These are phyloP conservation scores for Botrytis fragariae DNA, from an alignment of 2,329 filamentous ascomycete species.

Conservation along the genomic window DNA sequence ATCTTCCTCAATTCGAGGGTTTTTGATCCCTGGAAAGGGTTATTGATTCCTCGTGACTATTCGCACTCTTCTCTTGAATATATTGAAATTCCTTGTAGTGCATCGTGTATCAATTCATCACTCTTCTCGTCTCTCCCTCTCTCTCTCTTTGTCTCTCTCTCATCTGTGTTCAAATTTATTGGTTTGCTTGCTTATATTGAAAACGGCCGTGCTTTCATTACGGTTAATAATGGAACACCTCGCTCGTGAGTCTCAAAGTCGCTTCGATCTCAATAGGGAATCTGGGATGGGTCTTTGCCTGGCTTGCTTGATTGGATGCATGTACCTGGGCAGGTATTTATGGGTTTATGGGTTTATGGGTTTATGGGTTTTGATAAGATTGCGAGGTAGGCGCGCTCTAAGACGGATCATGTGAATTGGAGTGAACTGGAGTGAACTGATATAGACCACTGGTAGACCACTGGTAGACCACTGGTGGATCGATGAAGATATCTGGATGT, in stretches of 20 bases:
- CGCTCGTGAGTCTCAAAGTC: neutral
- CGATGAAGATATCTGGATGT: neutral
- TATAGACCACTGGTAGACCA: no score
- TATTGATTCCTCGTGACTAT: neutral
- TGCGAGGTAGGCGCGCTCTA: slow-evolving; percentile 1
- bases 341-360: no score
- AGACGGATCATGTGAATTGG: neutral
- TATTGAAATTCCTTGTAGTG: neutral
- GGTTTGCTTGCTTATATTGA: neutral
- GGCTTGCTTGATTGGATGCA: no score
- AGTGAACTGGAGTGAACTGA: no score
- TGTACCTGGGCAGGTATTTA: neutral
- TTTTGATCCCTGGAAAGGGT: neutral
- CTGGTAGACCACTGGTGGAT: no score
- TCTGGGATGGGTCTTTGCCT: neutral
- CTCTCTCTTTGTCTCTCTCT: neutral
- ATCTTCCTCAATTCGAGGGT: neutral
- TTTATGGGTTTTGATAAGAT: neutral
- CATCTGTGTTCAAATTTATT: neutral
- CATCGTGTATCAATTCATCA: neutral
- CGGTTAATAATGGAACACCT: neutral
- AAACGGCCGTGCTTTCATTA: neutral
- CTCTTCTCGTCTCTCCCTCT: neutral
- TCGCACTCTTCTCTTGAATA: neutral
- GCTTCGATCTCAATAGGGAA: neutral